Evolutionary conservation across 345 rosid genomes (phyloP).

Genomic region (Arabis alpina): DNA sequence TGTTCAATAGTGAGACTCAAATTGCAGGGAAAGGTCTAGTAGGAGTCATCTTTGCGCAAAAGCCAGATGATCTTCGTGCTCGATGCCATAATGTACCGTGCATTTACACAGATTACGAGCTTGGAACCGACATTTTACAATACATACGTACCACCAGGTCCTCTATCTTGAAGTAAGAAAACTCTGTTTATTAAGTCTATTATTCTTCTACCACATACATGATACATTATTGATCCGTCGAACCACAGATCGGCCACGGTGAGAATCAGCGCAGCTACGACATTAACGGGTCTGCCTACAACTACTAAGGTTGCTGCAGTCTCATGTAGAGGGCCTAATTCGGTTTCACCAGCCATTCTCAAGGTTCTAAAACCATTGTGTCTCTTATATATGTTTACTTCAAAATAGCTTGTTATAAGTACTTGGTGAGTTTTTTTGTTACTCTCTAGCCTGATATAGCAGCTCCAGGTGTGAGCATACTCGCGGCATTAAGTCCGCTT

Average conservation of each 20-base stretch:
- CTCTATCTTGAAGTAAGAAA: not conserved
- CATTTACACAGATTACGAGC: conserved; percentile 35
- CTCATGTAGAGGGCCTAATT: conserved; percentile 59
- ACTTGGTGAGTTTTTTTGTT: not conserved
- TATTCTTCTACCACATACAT: not conserved
- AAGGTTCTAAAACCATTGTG: conserved; percentile 46
- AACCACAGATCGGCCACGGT: conserved; percentile 29
- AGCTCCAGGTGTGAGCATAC: conserved; percentile 48
- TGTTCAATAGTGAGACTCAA: not conserved
- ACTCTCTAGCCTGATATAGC: conserved; percentile 49
- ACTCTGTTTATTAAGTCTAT: conserved; percentile 36
- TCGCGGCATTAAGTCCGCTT: conserved; percentile 40
- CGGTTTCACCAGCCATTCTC: conserved; percentile 59
- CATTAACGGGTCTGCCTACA: conserved; percentile 39
- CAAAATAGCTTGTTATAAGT: not conserved
- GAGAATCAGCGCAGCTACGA: conserved; percentile 46
- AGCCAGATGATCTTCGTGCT: conserved; percentile 15
- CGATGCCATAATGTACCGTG: conserved; percentile 24
- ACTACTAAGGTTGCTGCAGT: conserved; percentile 44
- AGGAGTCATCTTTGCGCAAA: conserved; percentile 39
- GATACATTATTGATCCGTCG: not conserved
- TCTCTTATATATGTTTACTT: conserved; percentile 5
- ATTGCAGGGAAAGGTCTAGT: conserved; percentile 23
- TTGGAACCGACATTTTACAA: conserved; percentile 42
- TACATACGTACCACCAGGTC: conserved; percentile 46